phyloP scores from a whole-genome alignment of 768 basidiomycete species.

The Tephrocybe sp. region DNA sequence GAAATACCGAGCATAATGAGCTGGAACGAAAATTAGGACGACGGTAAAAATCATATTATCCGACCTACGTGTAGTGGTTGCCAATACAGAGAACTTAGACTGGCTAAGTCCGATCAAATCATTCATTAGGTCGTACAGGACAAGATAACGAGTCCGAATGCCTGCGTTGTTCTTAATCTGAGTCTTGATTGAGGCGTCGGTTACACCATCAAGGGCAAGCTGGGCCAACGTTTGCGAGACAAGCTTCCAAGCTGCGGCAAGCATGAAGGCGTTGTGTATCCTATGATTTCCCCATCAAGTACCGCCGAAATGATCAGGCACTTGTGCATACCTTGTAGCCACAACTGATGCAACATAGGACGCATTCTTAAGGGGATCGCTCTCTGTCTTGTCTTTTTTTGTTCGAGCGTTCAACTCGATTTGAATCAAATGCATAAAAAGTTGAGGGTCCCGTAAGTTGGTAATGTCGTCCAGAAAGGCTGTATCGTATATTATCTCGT shows the following conservation, averaged over 20 bases:
- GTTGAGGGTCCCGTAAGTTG: conserved; percentile 62
- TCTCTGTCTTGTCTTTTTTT: conserved; percentile 29
- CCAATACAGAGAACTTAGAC: conserved; percentile 64
- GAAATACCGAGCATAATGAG: conserved; percentile 74
- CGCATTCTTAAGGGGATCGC: conserved; percentile 37
- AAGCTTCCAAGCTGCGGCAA: conserved; percentile 82
- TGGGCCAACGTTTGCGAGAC: conserved; percentile 58
- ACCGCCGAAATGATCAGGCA: background rate
- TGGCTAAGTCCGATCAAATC: conserved; percentile 62
- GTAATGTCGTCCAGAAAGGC: conserved; percentile 72
- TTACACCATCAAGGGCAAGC: conserved; percentile 53
- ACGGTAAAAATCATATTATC: no score
- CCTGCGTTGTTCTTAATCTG: conserved; percentile 52
- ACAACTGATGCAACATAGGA: conserved; percentile 57
- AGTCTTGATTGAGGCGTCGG: conserved; percentile 49
- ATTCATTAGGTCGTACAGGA: conserved; percentile 62
- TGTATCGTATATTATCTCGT: conserved; percentile 21
- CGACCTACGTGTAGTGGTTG: conserved; percentile 66
- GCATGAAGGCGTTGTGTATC: conserved; percentile 79
- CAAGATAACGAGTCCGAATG: conserved; percentile 61
- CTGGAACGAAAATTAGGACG: conserved; percentile 33
- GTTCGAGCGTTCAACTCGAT: conserved; percentile 56
- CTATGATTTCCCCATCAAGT: conserved; percentile 34
- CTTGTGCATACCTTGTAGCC: conserved; percentile 48
- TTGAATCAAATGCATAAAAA: conserved; percentile 59